Conservation (phyloP, 2,329 filamentous ascomycete genomes). For the Raffaelea ambrosiae region DNA sequence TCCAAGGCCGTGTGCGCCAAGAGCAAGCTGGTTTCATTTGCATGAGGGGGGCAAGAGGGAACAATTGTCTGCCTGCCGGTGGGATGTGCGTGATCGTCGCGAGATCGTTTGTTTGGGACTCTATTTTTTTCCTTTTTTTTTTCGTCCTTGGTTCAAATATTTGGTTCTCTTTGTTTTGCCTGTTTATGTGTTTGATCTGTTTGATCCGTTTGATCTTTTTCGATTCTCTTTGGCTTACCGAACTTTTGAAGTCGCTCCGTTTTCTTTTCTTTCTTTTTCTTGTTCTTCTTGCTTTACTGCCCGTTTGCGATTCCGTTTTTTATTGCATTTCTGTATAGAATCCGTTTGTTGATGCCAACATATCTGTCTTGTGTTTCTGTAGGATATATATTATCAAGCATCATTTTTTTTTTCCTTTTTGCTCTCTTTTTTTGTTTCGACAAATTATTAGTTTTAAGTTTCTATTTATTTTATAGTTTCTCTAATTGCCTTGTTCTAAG, state of each 20-base stretch:
- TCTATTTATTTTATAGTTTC: neutral
- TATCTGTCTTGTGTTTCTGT: too few species aligned
- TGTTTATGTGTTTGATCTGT: neutral
- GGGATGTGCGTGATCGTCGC: neutral
- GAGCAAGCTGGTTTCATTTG: conserved; percentile 8
- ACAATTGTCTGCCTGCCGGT: neutral
- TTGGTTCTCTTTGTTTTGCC: too few species aligned
- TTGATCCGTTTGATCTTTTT: neutral
- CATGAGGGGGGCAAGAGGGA: neutral
- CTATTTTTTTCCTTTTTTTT: too few species aligned
- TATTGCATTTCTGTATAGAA: neutral
- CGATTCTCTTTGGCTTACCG: neutral
- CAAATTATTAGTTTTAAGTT: neutral
- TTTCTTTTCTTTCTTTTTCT: neutral
- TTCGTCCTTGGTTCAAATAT: too few species aligned
- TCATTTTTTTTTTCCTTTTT: neutral
- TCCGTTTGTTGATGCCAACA: too few species aligned
- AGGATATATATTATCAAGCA: too few species aligned
- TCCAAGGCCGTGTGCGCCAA: conserved; percentile 13
- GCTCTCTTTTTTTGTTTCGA: neutral
- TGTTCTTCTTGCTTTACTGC: neutral
- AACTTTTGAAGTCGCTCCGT: neutral
- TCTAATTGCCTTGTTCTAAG: neutral
- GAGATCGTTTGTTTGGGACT: neutral
- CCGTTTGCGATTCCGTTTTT: neutral